Evolutionary conservation across 352 stramenopile species (phyloP), one percentile per base, ranked within the genome.

Genomic region (Phytophthora hibernalis): DNA sequence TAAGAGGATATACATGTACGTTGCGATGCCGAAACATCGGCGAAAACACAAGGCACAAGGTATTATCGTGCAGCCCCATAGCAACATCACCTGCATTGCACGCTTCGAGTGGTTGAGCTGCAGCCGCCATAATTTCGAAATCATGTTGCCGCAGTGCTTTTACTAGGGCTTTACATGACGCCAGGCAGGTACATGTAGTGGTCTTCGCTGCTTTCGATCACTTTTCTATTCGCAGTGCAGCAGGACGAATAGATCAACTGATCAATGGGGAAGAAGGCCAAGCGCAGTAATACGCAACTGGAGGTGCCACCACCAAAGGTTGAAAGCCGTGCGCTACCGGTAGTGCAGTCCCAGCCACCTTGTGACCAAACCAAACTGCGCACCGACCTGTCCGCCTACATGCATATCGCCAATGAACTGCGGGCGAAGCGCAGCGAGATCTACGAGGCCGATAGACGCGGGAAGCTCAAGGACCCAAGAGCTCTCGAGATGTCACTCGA

Each of bases 81-180:
- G 18, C 40, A 24, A 6, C 16, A 24, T 47, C 40, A 47, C 40
- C 40, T 24, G 22, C 12, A 20, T 21, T 33, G 22, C 22, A 20
- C 9, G 44, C 22, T 16, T 30, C 13, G 22, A 51, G 16, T 18
- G 20, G 24, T 51, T 51, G 13, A 20, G 1, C 20, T 26, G 24
- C 15, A 35, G 45, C 22, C 45, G 35, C 54, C 61, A 57, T 53
- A 33, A 30, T 18, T 54, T 69, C 54, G 54, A 65, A 69, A 69
- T 69, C 61, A 53, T 54, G 61, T 57, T 50, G 44, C 30, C 31
- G 22, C 18, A 63, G 55, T 43, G 28, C 33, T 53, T 31, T 20
- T 21, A 51, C 40, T 42, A 24, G 21, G 30, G 26, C 61, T 58
- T 20, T n/a, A 30, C 21, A 59, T 69, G 61, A 59, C 18, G 45